Base-by-base conservation (phyloP, 345 rosid species). In the Acer saccharum region DNA sequence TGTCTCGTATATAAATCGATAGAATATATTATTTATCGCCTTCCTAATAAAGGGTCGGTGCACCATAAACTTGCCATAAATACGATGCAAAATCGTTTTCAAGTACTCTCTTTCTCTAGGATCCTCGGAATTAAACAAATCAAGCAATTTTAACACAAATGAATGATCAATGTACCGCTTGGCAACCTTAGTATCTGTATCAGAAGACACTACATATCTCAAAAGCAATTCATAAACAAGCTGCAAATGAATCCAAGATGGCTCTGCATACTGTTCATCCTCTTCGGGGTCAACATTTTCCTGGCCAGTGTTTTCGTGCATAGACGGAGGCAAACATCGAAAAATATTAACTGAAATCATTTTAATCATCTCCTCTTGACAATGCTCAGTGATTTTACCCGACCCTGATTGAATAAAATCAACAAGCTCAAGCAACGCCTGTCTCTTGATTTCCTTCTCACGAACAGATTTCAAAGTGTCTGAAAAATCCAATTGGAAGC, bases 41-140 rank as follows among this genome's bases (percentile, higher is more conserved):
- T 89, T 94, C 87, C 97, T 92, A 77, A 94, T 90, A 78, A 90
- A 94, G 0, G 97, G 96, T 12, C 97, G 87, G 39, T 92, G 98
- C 41, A 92, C 93, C 98, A 94, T 94, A 75, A 94, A 94, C 86
- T 92, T 94, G 20, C 98, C 98, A 79, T 94, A 94, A 63, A 94
- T 92, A 78, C 96, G 84, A 85, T 94, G 98, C 69, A 92, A 90
- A 80, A 94, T 89, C 0, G 94, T 94, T 78, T 94, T 94, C 83
- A 94, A 76, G 73, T 91, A 92, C 75, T 94, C 98, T 62, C 98
- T 87, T 77, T 94, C 97, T 73, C 98, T 85, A 0, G 89, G 90
- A 63, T 94, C 98, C 81, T 94, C 97, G 0, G 94, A 88, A 64
- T 94, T 94, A 80, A 94, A 94, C 88, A 94, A 84, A 64, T 91